These are phyloP conservation scores for Myxozyma neotropica DNA, from an alignment of 805 yeast genomes.

Conservation along the genomic window DNA sequence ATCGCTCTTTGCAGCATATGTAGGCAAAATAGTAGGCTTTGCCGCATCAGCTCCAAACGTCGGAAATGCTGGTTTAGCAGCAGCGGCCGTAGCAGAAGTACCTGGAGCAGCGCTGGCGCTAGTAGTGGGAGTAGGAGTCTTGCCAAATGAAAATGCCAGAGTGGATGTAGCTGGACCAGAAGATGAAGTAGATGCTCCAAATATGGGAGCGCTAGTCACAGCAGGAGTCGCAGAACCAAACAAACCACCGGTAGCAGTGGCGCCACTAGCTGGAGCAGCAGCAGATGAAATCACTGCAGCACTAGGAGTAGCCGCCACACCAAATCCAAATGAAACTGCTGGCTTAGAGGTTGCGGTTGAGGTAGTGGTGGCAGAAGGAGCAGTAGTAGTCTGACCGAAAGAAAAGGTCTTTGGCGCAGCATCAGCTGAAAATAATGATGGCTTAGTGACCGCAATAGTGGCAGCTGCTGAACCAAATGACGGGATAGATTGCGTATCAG, in stretches of 20 bases:
- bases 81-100: slow-evolving; percentile 11
- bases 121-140: slow-evolving; percentile 6
- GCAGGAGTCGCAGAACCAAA: slow-evolving; percentile 28
- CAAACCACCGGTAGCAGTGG: slow-evolving; percentile 9
- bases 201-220: slow-evolving; percentile 14
- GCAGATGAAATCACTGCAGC: slow-evolving; percentile 7
- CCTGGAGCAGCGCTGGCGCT: slow-evolving; percentile 20
- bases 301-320: not conserved
- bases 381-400: too few species aligned
- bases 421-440: too few species aligned
- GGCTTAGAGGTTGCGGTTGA: not conserved
- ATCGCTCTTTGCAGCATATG: slow-evolving; percentile 14
- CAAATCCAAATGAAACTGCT: slow-evolving; percentile 8
- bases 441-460: too few species aligned
- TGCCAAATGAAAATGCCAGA: not conserved
- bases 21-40: slow-evolving; percentile 10
- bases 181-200: slow-evolving; percentile 15
- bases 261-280: slow-evolving; percentile 1
- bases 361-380: not conserved
- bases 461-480: too few species aligned
- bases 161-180: slow-evolving; percentile 14
- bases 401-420: too few species aligned
- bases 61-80: slow-evolving; percentile 13
- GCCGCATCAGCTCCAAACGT: slow-evolving; percentile 13
- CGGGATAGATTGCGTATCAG: too few species aligned